Evolutionary conservation across 352 stramenopile species (phyloP).

Genomic region (Elongisporangium prolatum): DNA sequence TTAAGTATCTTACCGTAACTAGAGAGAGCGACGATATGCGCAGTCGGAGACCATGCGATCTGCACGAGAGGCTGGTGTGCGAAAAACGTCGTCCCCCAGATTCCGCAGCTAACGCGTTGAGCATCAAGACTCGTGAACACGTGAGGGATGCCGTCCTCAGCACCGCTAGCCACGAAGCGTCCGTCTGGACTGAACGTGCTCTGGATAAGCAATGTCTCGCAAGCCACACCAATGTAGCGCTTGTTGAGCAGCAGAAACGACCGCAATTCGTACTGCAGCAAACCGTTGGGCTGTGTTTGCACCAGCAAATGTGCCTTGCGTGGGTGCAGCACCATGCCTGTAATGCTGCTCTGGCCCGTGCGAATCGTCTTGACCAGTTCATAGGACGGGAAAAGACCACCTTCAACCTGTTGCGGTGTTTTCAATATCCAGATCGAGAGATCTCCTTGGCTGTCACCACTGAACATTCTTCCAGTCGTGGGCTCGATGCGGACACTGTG

Average conservation of each 20-base stretch:
- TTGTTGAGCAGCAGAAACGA: conserved; percentile 76
- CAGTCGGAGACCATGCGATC: conserved; percentile 52
- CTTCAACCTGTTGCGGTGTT: background rate
- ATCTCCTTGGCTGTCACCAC: conserved; percentile 25
- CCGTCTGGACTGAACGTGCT: conserved; percentile 63
- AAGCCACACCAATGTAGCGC: conserved; percentile 46
- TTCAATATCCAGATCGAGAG: background rate
- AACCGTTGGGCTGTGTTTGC: conserved; percentile 46
- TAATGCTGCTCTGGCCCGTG: conserved; percentile 45
- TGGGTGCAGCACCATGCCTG: conserved; percentile 53
- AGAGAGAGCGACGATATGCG: conserved; percentile 59
- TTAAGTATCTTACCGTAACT: conserved; percentile 47
- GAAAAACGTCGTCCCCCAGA: conserved; percentile 64
- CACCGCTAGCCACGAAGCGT: conserved; percentile 51
- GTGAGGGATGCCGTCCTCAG: conserved; percentile 52
- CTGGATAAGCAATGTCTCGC: conserved; percentile 39
- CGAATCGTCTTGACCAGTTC: conserved; percentile 46
- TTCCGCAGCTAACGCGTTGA: conserved; percentile 26
- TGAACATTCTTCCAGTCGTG: conserved; percentile 43
- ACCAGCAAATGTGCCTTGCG: conserved; percentile 64
- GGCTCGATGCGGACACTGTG: conserved; percentile 50
- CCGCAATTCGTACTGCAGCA: conserved; percentile 72
- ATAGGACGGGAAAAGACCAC: conserved; percentile 9
- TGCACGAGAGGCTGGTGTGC: conserved; percentile 41
- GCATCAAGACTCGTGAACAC: conserved; percentile 55